Evolutionary conservation across 1,284 basidiomycete genomes (phyloP).

Genomic region (Rhizoctonia solani): DNA sequence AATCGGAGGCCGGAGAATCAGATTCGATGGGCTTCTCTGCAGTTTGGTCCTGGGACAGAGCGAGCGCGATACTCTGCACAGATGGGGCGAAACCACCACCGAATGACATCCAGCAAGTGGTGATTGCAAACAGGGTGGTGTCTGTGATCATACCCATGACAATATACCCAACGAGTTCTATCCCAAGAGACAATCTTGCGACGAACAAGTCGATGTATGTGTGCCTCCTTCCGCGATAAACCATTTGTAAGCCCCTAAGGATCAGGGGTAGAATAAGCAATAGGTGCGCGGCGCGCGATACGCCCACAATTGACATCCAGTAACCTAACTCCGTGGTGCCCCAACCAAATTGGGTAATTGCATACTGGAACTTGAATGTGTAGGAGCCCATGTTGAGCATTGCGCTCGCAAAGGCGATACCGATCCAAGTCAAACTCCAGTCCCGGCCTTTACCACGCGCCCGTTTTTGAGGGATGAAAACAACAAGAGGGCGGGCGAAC

Average conservation of each 20-base stretch:
- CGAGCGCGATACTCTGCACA: constrained; percentile 65
- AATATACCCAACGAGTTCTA: constrained; percentile 62
- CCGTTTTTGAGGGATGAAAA: constrained; percentile 60
- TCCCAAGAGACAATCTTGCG: constrained; percentile 58
- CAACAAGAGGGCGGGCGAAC: constrained; percentile 66
- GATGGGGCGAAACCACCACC: constrained; percentile 66
- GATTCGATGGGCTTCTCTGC: neutral
- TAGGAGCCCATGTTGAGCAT: constrained; percentile 55
- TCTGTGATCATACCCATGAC: constrained; percentile 55
- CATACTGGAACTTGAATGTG: constrained; percentile 71
- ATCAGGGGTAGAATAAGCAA: constrained; percentile 68
- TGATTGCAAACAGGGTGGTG: constrained; percentile 53
- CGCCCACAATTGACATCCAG: constrained; percentile 67
- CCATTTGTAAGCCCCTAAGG: constrained; percentile 5
- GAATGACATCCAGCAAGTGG: constrained; percentile 55
- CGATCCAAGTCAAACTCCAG: constrained; percentile 70
- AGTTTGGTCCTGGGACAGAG: constrained; percentile 54
- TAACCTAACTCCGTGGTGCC: constrained; percentile 73
- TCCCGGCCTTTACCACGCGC: constrained; percentile 55
- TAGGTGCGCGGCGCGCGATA: constrained; percentile 62
- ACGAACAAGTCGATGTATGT: constrained; percentile 61
- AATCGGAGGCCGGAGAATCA: neutral
- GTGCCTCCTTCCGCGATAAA: neutral
- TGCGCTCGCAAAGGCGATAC: constrained; percentile 59
- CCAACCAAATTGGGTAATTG: constrained; percentile 70